A percentile compares a stretch with the other conserved stretches of the same genome.
Evolutionary conservation across 2,329 filamentous ascomycete genomes (phyloP).

Genomic region (Simplicillium aogashimaense): DNA sequence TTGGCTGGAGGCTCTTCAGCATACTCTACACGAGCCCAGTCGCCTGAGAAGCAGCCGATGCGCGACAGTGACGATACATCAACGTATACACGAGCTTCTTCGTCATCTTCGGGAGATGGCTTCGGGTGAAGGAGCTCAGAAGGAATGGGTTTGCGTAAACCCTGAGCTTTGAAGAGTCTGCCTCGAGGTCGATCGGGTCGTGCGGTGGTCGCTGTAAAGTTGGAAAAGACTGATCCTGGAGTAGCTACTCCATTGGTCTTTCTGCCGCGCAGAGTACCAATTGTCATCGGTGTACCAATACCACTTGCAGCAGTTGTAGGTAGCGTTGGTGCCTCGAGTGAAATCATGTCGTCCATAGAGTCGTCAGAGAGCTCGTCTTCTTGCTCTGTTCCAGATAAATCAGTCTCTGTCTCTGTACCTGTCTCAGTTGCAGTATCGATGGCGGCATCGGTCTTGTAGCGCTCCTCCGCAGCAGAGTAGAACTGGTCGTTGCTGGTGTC

Average conservation of each 20-base stretch:
- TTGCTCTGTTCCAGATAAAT: slow-evolving; percentile 54
- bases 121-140: slow-evolving; percentile 77
- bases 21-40: slow-evolving; percentile 84
- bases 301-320: slow-evolving; percentile 71
- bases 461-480: slow-evolving; percentile 83
- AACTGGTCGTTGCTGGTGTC: slow-evolving; percentile 87
- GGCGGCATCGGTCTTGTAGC: slow-evolving; percentile 46
- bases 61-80: slow-evolving; percentile 78
- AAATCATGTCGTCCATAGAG: slow-evolving; percentile 88
- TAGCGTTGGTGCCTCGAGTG: slow-evolving; percentile 68
- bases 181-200: slow-evolving; percentile 62
- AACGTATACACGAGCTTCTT: slow-evolving; percentile 82
- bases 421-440: slow-evolving; percentile 46
- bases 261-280: slow-evolving; percentile 47
- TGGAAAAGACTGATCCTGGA: slow-evolving; percentile 82
- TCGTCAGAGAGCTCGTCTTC: slow-evolving; percentile 76
- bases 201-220: slow-evolving; percentile 74
- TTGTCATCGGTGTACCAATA: slow-evolving; percentile 69
- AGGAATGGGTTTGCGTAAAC: slow-evolving; percentile 61
- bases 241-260: slow-evolving; percentile 65
- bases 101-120: slow-evolving; percentile 67
- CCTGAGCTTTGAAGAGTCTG: slow-evolving; percentile 76
- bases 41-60: slow-evolving; percentile 92
- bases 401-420: slow-evolving; percentile 52
- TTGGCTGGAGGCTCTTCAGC: slow-evolving; percentile 63